phyloP scores from a whole-genome alignment of 306 rosid genomes.

The Comarum palustre region DNA sequence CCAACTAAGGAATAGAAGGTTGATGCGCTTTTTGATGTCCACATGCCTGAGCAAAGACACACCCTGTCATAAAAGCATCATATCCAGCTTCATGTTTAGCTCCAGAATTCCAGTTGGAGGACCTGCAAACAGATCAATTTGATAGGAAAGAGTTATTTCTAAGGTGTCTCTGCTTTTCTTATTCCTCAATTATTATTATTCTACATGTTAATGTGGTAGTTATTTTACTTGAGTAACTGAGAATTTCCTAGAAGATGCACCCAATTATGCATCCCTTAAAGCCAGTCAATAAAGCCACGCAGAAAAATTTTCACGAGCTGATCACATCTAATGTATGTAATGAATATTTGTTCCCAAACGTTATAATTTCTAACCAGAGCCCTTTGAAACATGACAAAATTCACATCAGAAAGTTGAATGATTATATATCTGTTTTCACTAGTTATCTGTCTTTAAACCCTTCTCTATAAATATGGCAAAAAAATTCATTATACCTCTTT shows the following conservation, averaged over 20 bases:
- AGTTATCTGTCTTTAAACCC: neutral
- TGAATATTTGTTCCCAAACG: neutral
- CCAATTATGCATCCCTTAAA: neutral
- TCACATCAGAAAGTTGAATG: neutral
- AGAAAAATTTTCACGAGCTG: neutral
- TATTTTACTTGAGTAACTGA: neutral
- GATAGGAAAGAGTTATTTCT: constrained; percentile 16
- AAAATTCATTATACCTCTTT: neutral
- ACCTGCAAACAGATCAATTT: constrained; percentile 49
- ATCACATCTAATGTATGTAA: neutral
- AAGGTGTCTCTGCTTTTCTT: constrained; percentile 5
- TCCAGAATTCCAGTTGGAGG: constrained; percentile 88
- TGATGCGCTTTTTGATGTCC: constrained; percentile 53
- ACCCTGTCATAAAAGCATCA: constrained; percentile 98
- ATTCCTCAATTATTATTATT: neutral
- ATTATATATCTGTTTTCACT: neutral
- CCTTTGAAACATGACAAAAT: neutral
- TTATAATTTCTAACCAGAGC: neutral
- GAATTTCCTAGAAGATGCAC: neutral
- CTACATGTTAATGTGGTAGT: neutral
- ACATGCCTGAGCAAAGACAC: constrained; percentile 80
- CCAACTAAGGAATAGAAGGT: constrained; percentile 82
- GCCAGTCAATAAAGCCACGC: neutral
- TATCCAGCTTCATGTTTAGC: constrained; percentile 96
- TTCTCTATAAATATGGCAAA: neutral